Evolutionary conservation across 257 asterid species (phyloP).

Genomic region (Ajuga chamaepitys): DNA sequence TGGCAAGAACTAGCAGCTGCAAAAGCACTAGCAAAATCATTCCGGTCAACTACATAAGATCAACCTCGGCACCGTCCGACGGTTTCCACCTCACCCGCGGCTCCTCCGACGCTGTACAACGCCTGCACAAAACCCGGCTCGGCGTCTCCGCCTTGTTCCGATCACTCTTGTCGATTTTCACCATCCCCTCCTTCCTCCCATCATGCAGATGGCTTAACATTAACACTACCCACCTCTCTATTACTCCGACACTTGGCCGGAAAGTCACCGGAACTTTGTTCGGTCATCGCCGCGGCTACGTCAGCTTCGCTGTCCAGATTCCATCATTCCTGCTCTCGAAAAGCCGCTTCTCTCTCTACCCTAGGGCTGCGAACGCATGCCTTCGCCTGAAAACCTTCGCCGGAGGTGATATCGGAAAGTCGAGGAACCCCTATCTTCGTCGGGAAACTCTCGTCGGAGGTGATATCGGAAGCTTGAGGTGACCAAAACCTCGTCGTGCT

Average conservation of each 20-base stretch:
- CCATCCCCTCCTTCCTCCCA: slow-evolving; percentile 52
- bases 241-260: slow-evolving; percentile 62
- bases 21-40: slow-evolving; percentile 46
- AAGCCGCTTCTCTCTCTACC: too few species aligned
- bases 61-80: slow-evolving; percentile 21
- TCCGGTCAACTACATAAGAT: slow-evolving; percentile 30
- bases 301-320: slow-evolving; percentile 82
- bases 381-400: too few species aligned
- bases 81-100: slow-evolving; percentile 29
- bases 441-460: too few species aligned
- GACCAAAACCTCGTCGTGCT: too few species aligned
- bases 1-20: slow-evolving; percentile 66
- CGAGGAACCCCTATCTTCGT: too few species aligned
- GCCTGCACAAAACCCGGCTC: slow-evolving; percentile 15
- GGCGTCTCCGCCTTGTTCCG: slow-evolving; percentile 39
- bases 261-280: slow-evolving; percentile 83
- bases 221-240: slow-evolving; percentile 27
- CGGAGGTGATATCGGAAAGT: too few species aligned
- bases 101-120: slow-evolving; percentile 11
- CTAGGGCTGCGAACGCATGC: too few species aligned
- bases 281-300: slow-evolving; percentile 81
- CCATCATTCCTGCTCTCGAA: too few species aligned
- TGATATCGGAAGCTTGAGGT: too few species aligned
- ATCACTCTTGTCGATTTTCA: slow-evolving; percentile 51
- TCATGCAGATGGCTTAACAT: slow-evolving; percentile 47